Evolutionary conservation across 75 land plant genomes (phyloP).

Genomic region (Picea sitchensis): DNA sequence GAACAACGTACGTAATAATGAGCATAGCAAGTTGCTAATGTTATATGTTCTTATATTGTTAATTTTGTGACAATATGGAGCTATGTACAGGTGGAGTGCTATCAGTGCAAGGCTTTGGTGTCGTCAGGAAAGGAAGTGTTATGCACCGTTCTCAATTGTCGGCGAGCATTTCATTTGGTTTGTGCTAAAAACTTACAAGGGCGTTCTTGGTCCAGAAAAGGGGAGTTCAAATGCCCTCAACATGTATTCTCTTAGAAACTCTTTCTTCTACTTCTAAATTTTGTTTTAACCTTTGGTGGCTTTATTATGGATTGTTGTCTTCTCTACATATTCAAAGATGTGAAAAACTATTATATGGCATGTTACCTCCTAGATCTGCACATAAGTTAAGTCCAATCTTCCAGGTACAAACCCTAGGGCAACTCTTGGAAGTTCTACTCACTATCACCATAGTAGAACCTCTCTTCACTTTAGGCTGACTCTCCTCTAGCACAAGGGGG

Average conservation of each 20-base stretch:
- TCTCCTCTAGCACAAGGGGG: no score
- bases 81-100: conserved; percentile 23
- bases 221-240: conserved; percentile 25
- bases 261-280: not conserved
- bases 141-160: conserved; percentile 18
- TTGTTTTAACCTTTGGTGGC: not conserved
- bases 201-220: conserved; percentile 14
- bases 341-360: not conserved
- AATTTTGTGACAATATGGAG: not conserved
- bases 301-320: not conserved
- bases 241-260: conserved; percentile 18
- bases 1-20: not conserved
- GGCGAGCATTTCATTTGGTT: conserved; percentile 11
- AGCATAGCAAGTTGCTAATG: not conserved
- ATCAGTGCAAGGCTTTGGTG: conserved; percentile 20
- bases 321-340: not conserved
- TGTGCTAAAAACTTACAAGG: conserved; percentile 18
- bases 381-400: no score
- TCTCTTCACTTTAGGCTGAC: no score
- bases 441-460: no score
- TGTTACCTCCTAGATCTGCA: no score
- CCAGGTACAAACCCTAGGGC: no score
- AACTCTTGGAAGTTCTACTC: no score
- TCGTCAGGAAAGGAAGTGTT: conserved; percentile 9
- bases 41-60: not conserved